Base-by-base conservation (phyloP, 2,329 filamentous ascomycete genomes). In the Fusarium dlaminii region DNA sequence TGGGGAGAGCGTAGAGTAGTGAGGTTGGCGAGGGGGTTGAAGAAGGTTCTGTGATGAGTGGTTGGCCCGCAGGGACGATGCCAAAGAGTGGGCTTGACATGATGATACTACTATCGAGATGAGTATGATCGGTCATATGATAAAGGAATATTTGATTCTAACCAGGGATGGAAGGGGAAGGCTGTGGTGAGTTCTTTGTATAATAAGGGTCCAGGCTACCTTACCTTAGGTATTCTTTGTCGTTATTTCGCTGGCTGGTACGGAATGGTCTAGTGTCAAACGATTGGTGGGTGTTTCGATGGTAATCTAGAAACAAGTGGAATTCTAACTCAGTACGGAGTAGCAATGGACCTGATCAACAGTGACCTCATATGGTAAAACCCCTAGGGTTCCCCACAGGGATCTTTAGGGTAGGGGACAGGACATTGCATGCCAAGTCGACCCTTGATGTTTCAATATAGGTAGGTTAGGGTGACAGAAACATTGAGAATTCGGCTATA, bases 21-120 rank as follows among this genome's bases (percentile, higher is more conserved):
- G 87, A 88, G 6, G 86, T 88, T 56, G 84, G 84, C 2, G 87
- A 86, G 2, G 87, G 89, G 20, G 84, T 81, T n/a, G 86, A 86
- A 36, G 87, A 84, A 2, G 90, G 89, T 3, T 82, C 79, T 5
- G 86, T 89, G 66, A 91, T 84, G 58, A 90, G 84, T 4, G 89
- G 87, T 68, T 88, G 88, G 65, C 90, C 89, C 30, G 90, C 87
- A 18, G 90, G 89, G 64, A 92, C 85, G 74, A 91, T 84, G 78
- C 89, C 89, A 78, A 91, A 90, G 70, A 88, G 85, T 63, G 85
- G 85, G 22, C 51, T 42, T 34, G 64, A 66, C 56, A 72, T 54
- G 36, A 37, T 63, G 63, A 22, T 30, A 36, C 18, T 22, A 40
- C 29, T 34, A 52, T 20, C 27, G 18, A 46, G 37, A 46, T 34